A percentile compares a stretch with the other conserved stretches of the same genome.
phyloP scores from a whole-genome alignment of 2,329 filamentous ascomycete species.

The Pseudogymnoascus sp. region DNA sequence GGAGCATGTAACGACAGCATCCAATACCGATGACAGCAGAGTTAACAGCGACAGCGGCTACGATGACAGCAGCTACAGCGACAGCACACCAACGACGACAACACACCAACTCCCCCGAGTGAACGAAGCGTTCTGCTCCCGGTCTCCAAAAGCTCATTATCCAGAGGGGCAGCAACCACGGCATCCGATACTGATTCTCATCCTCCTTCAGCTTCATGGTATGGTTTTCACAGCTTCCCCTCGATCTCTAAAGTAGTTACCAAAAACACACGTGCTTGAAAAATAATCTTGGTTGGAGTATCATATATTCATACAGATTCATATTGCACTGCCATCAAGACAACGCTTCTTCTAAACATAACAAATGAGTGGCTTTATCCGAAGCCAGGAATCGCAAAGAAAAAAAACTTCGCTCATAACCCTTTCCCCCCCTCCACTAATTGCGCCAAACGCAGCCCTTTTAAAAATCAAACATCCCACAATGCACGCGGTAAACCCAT shows the following conservation, averaged over 20 bases:
- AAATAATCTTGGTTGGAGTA: not conserved
- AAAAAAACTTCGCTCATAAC: not conserved
- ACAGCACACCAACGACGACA: not conserved
- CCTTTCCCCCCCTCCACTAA: not conserved
- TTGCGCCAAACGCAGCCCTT: not conserved
- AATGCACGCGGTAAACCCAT: not conserved
- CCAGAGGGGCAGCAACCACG: not conserved
- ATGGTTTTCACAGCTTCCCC: not conserved
- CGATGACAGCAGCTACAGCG: no score
- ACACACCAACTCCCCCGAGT: not conserved
- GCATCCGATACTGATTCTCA: no score
- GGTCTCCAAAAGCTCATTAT: not conserved
- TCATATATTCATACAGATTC: constrained; percentile 2
- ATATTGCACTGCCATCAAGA: not conserved
- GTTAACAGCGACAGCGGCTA: not conserved
- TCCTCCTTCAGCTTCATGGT: not conserved
- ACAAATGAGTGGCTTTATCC: not conserved
- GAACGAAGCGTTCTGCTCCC: not conserved
- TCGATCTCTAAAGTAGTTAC: not conserved
- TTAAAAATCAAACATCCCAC: not conserved
- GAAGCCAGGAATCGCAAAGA: not conserved
- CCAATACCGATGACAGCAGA: not conserved
- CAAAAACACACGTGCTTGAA: not conserved
- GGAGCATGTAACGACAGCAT: not conserved
- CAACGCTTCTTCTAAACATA: not conserved